These are phyloP conservation scores for Saccharum officinarum DNA, from an alignment of 176 grass and related monocot species.

Conservation along the genomic window DNA sequence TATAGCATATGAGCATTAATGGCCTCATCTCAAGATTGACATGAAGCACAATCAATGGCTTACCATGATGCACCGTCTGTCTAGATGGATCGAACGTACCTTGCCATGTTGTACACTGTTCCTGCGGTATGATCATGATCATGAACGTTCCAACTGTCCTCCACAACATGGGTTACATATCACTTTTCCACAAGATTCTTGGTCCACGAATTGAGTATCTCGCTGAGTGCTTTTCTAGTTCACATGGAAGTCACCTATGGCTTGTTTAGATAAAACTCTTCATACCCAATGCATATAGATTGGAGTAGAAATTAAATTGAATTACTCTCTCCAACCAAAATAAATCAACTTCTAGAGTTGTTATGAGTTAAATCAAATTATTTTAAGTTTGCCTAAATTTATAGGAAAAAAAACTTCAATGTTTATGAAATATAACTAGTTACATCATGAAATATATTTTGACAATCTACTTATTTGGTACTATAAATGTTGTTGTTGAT, in stretches of 20 bases:
- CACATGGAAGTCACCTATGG: too few relatives aligned
- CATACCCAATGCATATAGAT: too few relatives aligned
- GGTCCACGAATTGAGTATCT: neutral
- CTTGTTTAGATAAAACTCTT: neutral
- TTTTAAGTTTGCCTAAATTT: neutral
- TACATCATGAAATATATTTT: too few relatives aligned
- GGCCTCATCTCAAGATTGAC: neutral
- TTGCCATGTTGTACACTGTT: neutral
- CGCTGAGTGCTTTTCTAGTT: too few relatives aligned
- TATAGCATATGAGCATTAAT: conserved; percentile 7
- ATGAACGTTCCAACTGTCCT: neutral
- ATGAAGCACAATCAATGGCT: conserved; percentile 44
- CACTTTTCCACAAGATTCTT: neutral
- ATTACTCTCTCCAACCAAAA: too few relatives aligned
- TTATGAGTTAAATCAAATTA: neutral
- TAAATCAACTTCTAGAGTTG: too few relatives aligned
- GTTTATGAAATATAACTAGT: too few relatives aligned
- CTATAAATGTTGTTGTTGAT: too few relatives aligned
- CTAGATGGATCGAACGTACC: conserved; percentile 22
- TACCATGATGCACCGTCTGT: conserved; percentile 34
- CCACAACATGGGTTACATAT: neutral
- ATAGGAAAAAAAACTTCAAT: too few relatives aligned
- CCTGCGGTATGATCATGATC: neutral
- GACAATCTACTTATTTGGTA: too few relatives aligned
- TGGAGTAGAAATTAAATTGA: neutral